Base-by-base conservation (phyloP, 768 basidiomycete species). In the Strobilomyces dryophilus region DNA sequence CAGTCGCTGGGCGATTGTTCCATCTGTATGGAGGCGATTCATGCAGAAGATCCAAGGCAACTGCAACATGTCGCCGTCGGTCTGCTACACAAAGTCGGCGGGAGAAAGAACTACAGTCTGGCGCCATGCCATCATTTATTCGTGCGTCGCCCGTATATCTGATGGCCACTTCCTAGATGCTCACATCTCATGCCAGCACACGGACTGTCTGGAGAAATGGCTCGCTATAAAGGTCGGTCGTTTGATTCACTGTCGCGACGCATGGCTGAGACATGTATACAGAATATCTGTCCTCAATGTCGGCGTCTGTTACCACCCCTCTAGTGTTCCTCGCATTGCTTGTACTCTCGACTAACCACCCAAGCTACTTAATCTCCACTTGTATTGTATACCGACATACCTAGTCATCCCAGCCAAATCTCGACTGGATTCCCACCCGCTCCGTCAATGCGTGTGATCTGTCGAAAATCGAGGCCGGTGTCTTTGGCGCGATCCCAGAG, bases 41-140 rank as follows among this genome's bases (percentile, higher is more conserved):
- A 80, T 37, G 66, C 80, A 24, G 79, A 83, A 41, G 71, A 77
- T 41, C 63, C 70, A 7, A 62, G 73, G 41, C 73, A 68, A 8
- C 61, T 70, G 20, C 72, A 63, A 21, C 69, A 67, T 37, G 66
- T 70, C 18, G 63, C 70, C 18, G 67, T 65, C n/a, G 71, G 76
- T 24, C 63, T 84, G 34, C 53, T 69, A 14, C 69, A 65, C 10
- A 69, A 66, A 21, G 68, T 69, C 26, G 68, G 65, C 8, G 67
- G 68, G 48, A 76, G 84, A 59, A 84, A 85, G 66, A 79, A 72
- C 50, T 95, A 94, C 59, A 92, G 92, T 63, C 71, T 93, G 55
- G 91, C 92, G 2, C 92, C 92, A 1, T 95, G 92, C 71, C 82
- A 86, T 62, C 92, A 95, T 76, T 62, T 94, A 59, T 95, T 95